These are phyloP conservation scores for Blastomyces percursus DNA, from an alignment of 2,329 filamentous ascomycete genomes.

Conservation along the genomic window DNA sequence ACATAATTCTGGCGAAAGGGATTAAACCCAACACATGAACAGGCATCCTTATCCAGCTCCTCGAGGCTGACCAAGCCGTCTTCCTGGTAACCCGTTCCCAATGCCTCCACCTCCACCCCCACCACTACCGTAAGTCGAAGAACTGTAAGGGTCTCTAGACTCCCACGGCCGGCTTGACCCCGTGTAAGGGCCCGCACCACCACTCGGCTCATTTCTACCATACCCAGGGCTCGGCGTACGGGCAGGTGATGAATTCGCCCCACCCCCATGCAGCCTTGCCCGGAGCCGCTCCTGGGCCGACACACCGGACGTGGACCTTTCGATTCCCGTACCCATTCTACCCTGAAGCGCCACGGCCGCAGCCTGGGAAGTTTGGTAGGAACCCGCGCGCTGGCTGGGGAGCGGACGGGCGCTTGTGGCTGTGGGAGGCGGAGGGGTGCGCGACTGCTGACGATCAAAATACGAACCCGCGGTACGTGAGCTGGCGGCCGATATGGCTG, in stretches of 20 bases:
- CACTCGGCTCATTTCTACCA: not conserved
- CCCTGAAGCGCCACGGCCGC: constrained; percentile 24
- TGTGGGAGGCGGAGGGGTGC: constrained; percentile 19
- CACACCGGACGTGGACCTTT: constrained; percentile 34
- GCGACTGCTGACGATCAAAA: constrained; percentile 17
- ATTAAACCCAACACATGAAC: not conserved
- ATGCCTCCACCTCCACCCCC: not conserved
- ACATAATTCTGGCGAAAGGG: not conserved
- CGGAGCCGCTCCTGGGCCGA: constrained; percentile 74
- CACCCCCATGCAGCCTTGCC: constrained; percentile 65
- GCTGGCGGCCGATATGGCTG: constrained; percentile 6
- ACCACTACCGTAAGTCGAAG: not conserved
- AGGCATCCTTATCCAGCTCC: not conserved
- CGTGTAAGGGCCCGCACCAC: not conserved
- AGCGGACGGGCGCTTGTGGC: constrained; percentile 45
- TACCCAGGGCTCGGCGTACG: constrained; percentile 22
- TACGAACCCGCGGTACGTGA: constrained; percentile 2
- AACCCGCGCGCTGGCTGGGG: constrained; percentile 62
- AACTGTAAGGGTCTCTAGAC: not conserved
- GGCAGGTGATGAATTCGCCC: constrained; percentile 30
- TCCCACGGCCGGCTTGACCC: constrained; percentile 1
- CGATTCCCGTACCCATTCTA: constrained; percentile 28
- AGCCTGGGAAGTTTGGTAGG: constrained; percentile 52
- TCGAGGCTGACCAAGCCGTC: constrained; percentile 1
- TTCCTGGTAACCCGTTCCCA: not conserved